phyloP scores from a whole-genome alignment of 23 red algal genomes.

The Gracilaria vermiculophylla region DNA sequence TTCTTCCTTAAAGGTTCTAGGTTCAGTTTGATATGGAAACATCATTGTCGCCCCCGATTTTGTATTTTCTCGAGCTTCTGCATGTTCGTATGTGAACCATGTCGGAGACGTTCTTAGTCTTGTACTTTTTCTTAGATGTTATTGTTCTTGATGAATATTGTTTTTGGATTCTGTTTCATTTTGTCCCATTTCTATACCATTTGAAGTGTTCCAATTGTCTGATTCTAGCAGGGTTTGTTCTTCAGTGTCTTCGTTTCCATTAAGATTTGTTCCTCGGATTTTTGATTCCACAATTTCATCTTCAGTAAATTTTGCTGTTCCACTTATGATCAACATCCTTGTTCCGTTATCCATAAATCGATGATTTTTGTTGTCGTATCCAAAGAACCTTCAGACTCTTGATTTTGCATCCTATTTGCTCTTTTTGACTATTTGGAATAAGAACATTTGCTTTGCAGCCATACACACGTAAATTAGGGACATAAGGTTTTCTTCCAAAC shows the following conservation, averaged over 20 bases:
- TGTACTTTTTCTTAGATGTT: background rate
- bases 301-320: slow-evolving; percentile 13
- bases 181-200: background rate
- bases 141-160: too few relatives aligned
- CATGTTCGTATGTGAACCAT: slow-evolving; percentile 27
- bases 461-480: background rate
- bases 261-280: background rate
- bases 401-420: slow-evolving; percentile 4
- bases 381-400: background rate
- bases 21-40: background rate
- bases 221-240: background rate
- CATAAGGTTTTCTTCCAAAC: background rate
- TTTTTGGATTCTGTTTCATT: background rate
- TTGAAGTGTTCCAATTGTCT: too few relatives aligned
- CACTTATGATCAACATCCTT: background rate
- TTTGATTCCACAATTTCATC: background rate
- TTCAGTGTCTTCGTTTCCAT: background rate
- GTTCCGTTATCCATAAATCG: background rate
- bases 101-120: background rate
- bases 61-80: background rate
- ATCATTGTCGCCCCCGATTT: background rate
- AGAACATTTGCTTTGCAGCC: slow-evolving; percentile 4
- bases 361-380: slow-evolving; percentile 15
- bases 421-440: background rate
- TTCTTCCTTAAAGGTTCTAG: background rate